Conservation (phyloP, 2,329 filamentous ascomycete genomes). For the Myriosclerotinia scirpicola region DNA sequence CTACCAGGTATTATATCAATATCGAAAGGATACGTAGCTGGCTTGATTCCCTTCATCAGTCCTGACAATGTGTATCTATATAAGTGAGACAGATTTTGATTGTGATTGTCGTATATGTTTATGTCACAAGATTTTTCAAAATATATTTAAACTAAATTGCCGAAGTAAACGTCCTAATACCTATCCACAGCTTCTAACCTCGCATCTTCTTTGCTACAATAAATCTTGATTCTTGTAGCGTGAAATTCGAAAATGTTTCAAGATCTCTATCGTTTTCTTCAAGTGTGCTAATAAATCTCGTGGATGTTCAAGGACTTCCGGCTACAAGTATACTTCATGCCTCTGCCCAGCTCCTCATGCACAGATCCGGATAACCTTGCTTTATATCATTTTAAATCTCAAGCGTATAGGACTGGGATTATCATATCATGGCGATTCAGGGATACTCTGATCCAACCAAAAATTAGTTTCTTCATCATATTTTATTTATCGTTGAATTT, state of each 20-base stretch:
- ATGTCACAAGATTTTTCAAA: neutral
- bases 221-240: neutral
- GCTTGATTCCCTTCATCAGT: neutral
- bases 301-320: neutral
- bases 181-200: neutral
- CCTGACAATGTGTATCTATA: too few species aligned
- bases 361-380: too few species aligned
- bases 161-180: neutral
- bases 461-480: too few species aligned
- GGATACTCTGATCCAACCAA: too few species aligned
- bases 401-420: too few species aligned
- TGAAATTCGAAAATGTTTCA: neutral
- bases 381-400: too few species aligned
- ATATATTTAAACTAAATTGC: neutral
- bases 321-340: neutral
- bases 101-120: neutral
- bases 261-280: neutral
- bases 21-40: neutral
- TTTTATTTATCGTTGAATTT: too few species aligned
- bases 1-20: slow-evolving; percentile 15
- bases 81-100: neutral
- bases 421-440: too few species aligned
- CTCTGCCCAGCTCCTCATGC: too few species aligned
- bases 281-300: neutral
- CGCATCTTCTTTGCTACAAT: neutral